Conservation (phyloP, 768 basidiomycete genomes). For the Mycena rosella region DNA sequence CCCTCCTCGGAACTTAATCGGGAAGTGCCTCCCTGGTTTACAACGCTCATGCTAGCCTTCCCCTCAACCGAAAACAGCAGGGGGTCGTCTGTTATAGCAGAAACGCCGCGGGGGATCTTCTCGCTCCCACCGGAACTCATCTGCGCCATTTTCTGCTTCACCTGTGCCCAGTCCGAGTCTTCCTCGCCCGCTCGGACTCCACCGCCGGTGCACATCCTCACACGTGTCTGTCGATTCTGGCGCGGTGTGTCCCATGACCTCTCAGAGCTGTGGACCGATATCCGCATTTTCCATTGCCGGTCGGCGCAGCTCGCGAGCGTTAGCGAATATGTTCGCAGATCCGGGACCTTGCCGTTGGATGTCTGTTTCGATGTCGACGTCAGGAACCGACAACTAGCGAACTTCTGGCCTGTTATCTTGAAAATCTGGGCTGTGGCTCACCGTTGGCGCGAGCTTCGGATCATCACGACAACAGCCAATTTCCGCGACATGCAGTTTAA, state of each 20-base stretch:
- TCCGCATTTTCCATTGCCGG: conserved; percentile 17
- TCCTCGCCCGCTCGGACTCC: not conserved
- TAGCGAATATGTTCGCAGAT: conserved; percentile 12
- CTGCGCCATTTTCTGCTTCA: conserved; percentile 17
- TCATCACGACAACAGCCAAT: conserved; percentile 10
- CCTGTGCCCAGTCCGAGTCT: not conserved
- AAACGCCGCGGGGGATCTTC: not conserved
- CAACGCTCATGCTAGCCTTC: not conserved
- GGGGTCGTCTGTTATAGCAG: not conserved
- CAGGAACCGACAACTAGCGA: not conserved
- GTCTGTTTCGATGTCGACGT: conserved; percentile 5
- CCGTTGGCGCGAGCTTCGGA: conserved; percentile 18
- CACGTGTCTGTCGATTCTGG: conserved; percentile 18
- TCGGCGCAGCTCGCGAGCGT: conserved; percentile 5
- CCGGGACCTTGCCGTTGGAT: conserved; percentile 7
- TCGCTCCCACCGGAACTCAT: conserved; percentile 18
- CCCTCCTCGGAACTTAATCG: no score
- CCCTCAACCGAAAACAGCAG: not conserved
- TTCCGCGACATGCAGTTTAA: conserved; percentile 4
- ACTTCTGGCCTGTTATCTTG: conserved; percentile 7
- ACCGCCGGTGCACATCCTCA: conserved; percentile 3
- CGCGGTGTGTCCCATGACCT: conserved; percentile 10
- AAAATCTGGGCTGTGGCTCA: conserved; percentile 11
- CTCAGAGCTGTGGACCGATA: conserved; percentile 22
- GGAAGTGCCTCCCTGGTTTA: no score